Base-by-base conservation (phyloP, 148 eudicot species). In the Limonium bicolor region DNA sequence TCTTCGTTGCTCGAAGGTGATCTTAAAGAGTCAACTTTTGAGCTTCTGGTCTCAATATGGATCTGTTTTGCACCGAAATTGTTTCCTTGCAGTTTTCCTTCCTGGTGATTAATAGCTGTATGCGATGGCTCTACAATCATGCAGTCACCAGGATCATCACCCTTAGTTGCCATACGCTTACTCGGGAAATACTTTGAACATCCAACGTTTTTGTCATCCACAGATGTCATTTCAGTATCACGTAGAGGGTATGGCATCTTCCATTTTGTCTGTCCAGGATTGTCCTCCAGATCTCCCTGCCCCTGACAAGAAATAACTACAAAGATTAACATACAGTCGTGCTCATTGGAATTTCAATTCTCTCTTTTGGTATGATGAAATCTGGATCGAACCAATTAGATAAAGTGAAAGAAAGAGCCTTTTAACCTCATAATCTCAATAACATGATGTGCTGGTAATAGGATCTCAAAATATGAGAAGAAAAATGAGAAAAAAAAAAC, bases 1-100 rank as follows among this genome's bases (percentile, higher is more conserved):
- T 81, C 88, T 61, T 78, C 80, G 48, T 45, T 67, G 61, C 61
- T 50, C 20, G 67, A 55, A 62, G 94, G 78, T 47, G 95, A 81
- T 53, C 63, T 71, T 4, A 65, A n/a, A 27, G 38, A 58, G 34
- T 85, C 81, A 64, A 29, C 67, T 68, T 60, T 65, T 21, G 88
- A 79, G 60, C 94, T 69, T 56, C 53, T 61, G 25, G 62, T 69
- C 51, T 76, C 88, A 50, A 60, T 27, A 41, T 71, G 79, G 12
- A 56, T 41, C 41, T 80, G 78, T 62, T 81, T 92, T 35, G 73
- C 51, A 29, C 77, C 77, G 36, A 54, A 58, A 59, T 47, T 55
- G 50, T 57, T 65, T 44, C 56, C 79, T 23, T 48, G 50, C 33
- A 29, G 41, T 62, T 57, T 73, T 46, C 70, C 87, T 32, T 72